Evolutionary conservation across 176 grass and related monocot genomes (phyloP), one percentile per base, ranked within the genome.

Genomic region (Juncus effusus): DNA sequence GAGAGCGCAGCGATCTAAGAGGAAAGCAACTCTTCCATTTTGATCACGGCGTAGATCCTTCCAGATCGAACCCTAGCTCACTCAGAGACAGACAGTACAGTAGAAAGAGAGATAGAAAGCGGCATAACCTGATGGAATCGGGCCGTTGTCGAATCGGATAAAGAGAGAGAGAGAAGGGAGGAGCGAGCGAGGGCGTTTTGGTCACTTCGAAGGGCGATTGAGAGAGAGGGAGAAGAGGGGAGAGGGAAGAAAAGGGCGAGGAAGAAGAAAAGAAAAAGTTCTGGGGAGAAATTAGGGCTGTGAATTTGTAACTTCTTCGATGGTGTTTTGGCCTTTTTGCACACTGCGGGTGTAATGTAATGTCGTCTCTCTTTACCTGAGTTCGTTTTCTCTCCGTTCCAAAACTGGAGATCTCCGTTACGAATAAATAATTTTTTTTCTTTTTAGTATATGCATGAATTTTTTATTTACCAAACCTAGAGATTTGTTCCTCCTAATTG

Each of bases 21-120:
- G 7, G 15, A n/a, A n/a, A 54, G 13, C 10, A 11, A 51, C 3
- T 14, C 4, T 55, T 54, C 42, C 49, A 69, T 69, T 69, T 51
- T 54, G 28, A 68, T 68, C 13, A 38, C 3, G 13, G 44, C 28
- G 37, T 52, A 68, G 65, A 69, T 69, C 47, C 38, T 69, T 69
- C 19, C 10, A 19, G 65, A 69, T 69, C 65, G 65, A 69, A 69
- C 45, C 65, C 65, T 69, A 69, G 65, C 50, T 69, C 64, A 51
- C 28, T 38, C 0, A 16, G 16, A 54, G 38, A 16, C 50, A 55
- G 52, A 53, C 44, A 28, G 36, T 3, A 11, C 49, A 54, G 65
- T 15, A 38, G 45, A 54, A 47, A 45, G 37, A 69, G 50, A 54
- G 65, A 67, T n/a, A 14, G 49, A 51, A 51, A 68, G 16, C 6